Evolutionary conservation across 805 yeast genomes (phyloP), one percentile per base, ranked within the genome.

Genomic region (Blastobotrys parvus): DNA sequence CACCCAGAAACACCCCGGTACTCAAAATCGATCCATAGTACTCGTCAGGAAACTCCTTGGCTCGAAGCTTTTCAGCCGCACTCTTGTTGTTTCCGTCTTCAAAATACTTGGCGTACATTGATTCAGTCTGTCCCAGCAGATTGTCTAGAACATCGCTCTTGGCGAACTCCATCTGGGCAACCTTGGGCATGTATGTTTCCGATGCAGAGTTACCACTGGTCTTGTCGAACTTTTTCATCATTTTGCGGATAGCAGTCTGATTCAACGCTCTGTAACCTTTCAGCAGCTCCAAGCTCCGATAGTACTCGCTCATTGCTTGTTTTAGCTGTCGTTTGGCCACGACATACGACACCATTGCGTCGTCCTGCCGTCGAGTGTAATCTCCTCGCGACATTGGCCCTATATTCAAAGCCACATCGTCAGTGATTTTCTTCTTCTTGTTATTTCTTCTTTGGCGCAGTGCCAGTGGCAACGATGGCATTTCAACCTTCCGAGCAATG

Each of bases 191-290:
- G 56, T 77, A 86, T 2, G 58, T 48, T 0, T 64, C 59, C 10
- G 76, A 66, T 3, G 71, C 51, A 1, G 65, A 52, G 7, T 75
- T 65, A 10, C 66, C 58, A 2, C 80, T 70, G 3, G 80, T 70
- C 56, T 92, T 92, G 62, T 92, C 98, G 58, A 77, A 89, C 60
- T 92, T 92, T 58, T 92, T 92, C 45, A 87, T 70, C 55, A 92
- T 79, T 56, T 92, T 92, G 41, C 95, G 74, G 55, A 89, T 78
- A 0, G 94, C 98, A 0, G 95, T 88, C 23, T 88, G 71, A 62
- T 92, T 92, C 52, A 89, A 62, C 38, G 80, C 68, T 50, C 85
- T 71, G 60, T 79, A 92, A 0, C 85, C 80, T 49, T 75, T 75
- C 39, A 84, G 63, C 29, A 85, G 69, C 46, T 83, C 84, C 48